Percentiles rank a stretch among this genome's conserved stretches.
These are phyloP conservation scores for Ruellia speciosa DNA, from an alignment of 305 asterid species.

Conservation along the genomic window DNA sequence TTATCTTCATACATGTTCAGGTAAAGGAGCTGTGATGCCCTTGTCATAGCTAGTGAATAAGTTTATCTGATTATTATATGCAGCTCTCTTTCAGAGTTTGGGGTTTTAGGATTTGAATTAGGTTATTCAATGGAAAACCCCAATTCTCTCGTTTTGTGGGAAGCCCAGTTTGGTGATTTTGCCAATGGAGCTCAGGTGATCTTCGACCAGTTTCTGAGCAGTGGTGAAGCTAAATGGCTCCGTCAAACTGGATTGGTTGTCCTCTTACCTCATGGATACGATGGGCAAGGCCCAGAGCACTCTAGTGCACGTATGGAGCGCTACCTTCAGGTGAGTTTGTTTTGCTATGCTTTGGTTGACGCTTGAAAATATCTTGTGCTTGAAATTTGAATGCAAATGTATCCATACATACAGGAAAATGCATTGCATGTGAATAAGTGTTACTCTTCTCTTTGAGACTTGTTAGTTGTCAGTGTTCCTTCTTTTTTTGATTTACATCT, in stretches of 20 bases:
- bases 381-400: slow-evolving; percentile 10
- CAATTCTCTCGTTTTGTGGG: slow-evolving; percentile 86
- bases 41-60: background rate
- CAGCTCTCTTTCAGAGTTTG: slow-evolving; percentile 95
- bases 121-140: slow-evolving; percentile 98
- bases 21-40: background rate
- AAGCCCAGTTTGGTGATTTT: slow-evolving; percentile 98
- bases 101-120: slow-evolving; percentile 84
- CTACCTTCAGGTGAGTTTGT: slow-evolving; percentile 64
- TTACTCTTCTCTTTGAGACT: slow-evolving; percentile 1
- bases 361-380: slow-evolving; percentile 1
- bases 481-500: background rate
- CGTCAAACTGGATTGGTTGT: slow-evolving; percentile 90
- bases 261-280: slow-evolving; percentile 94
- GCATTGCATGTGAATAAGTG: slow-evolving; percentile 5
- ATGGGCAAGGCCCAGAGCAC: slow-evolving; percentile 99
- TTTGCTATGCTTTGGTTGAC: slow-evolving; percentile 3
- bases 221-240: slow-evolving; percentile 96
- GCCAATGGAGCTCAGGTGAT: slow-evolving; percentile 95
- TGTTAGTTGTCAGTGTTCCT: slow-evolving; percentile 4
- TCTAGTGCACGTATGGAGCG: slow-evolving; percentile 98
- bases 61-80: slow-evolving; percentile 17
- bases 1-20: background rate
- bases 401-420: slow-evolving; percentile 4
- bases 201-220: slow-evolving; percentile 90